Evolutionary conservation across 345 rosid genomes (phyloP).

Genomic region (Gossypium mustelinum): DNA sequence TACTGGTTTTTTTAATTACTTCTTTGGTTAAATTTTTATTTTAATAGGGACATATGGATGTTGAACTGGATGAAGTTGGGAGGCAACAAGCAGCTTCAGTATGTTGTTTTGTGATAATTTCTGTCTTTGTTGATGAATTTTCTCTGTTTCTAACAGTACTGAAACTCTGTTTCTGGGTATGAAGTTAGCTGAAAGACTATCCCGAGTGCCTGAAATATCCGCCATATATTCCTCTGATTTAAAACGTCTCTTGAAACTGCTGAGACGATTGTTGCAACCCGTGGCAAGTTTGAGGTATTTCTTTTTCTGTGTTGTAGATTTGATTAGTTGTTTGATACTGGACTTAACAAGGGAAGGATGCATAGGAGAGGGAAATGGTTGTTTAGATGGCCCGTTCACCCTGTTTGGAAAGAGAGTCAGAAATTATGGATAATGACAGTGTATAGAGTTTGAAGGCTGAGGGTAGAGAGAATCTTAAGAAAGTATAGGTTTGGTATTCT

Average conservation of each 20-base stretch:
- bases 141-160: neutral
- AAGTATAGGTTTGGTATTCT: too few species aligned
- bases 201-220: conserved; percentile 53
- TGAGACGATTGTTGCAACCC: conserved; percentile 53
- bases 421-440: too few species aligned
- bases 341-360: too few species aligned
- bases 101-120: conserved; percentile 18
- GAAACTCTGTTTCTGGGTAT: neutral
- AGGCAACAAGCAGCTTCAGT: conserved; percentile 65
- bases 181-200: conserved; percentile 47
- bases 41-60: conserved; percentile 72
- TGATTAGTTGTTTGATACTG: too few species aligned
- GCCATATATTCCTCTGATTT: conserved; percentile 74
- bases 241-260: conserved; percentile 76
- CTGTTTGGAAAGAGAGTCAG: too few species aligned
- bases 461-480: too few species aligned
- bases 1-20: neutral
- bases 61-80: conserved; percentile 73
- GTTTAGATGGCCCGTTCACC: too few species aligned
- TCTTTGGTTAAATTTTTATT: neutral
- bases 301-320: neutral
- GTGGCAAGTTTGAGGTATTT: conserved; percentile 54
- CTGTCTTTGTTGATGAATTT: neutral
- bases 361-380: too few species aligned
- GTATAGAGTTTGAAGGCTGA: too few species aligned